Evolutionary conservation across 202 grass and related monocot genomes (phyloP).

Genomic region (Saccharum hybrid): DNA sequence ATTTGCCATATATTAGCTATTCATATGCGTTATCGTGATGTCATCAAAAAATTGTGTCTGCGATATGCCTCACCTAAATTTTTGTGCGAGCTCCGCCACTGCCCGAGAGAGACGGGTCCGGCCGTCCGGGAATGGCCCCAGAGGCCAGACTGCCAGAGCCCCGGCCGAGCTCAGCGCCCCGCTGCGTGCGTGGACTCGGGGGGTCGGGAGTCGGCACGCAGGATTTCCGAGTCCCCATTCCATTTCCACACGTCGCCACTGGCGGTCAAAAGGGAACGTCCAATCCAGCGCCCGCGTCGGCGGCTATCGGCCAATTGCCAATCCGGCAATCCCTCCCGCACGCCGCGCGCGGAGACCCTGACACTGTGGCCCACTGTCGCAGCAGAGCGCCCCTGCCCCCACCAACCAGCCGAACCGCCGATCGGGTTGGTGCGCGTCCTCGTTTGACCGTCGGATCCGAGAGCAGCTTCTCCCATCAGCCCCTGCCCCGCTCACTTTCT

Average conservation of each 20-base stretch:
- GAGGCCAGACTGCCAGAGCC: too few species aligned
- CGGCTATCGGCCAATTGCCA: not conserved
- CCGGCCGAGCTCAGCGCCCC: not conserved
- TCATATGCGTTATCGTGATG: too few species aligned
- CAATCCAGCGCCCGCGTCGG: not conserved
- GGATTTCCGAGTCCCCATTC: not conserved
- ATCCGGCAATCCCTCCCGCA: not conserved
- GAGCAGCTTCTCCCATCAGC: too few species aligned
- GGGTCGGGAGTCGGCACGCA: not conserved
- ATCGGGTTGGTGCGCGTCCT: slow-evolving; percentile 17
- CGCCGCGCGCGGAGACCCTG: not conserved
- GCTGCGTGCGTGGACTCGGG: too few species aligned
- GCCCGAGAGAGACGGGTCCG: too few species aligned
- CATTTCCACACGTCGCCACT: slow-evolving; percentile 1
- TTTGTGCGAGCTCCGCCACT: too few species aligned
- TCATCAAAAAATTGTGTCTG: too few species aligned
- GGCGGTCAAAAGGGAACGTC: slow-evolving; percentile 10
- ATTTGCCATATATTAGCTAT: too few species aligned
- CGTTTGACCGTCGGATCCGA: slow-evolving; percentile 48
- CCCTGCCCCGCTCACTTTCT: slow-evolving; percentile 6
- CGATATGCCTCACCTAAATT: too few species aligned
- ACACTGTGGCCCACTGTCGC: not conserved
- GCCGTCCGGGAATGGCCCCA: too few species aligned
- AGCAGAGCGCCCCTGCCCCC: not conserved
- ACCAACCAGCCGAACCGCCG: not conserved